Evolutionary conservation across 2,329 filamentous ascomycete genomes (phyloP).

Genomic region (Lojkania enalia): DNA sequence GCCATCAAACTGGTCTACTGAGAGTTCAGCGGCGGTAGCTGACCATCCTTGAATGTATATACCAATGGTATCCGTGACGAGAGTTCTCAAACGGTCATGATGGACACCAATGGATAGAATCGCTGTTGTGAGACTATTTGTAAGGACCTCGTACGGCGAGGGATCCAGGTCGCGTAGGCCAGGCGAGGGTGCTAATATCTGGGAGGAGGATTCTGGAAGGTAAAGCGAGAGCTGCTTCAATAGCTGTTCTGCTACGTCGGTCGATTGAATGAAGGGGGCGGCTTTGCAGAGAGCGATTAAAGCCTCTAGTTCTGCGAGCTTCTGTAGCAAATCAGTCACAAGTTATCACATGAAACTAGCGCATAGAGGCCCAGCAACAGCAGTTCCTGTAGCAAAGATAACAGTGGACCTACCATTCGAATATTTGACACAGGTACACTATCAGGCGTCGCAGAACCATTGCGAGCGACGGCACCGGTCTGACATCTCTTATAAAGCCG

Average conservation of each 20-base stretch:
- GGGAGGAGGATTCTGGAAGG: conserved; percentile 79
- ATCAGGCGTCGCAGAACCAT: conserved; percentile 14
- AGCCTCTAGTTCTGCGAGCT: conserved; percentile 87
- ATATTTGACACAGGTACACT: conserved; percentile 25
- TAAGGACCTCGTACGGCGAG: conserved; percentile 84
- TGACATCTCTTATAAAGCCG: conserved; percentile 48
- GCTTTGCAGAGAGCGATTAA: conserved; percentile 90
- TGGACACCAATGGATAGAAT: conserved; percentile 78
- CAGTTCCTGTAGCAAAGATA: background rate
- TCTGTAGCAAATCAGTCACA: conserved; percentile 56
- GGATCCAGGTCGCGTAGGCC: conserved; percentile 82
- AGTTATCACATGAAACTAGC: background rate
- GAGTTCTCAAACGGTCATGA: conserved; percentile 69
- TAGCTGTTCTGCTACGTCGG: conserved; percentile 75
- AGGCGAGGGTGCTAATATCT: conserved; percentile 77
- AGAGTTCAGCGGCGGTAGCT: conserved; percentile 60
- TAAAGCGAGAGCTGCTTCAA: conserved; percentile 81
- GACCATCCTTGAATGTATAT: conserved; percentile 74
- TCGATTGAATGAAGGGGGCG: conserved; percentile 71
- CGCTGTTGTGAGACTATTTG: conserved; percentile 76
- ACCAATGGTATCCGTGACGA: conserved; percentile 68
- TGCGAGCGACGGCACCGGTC: conserved; percentile 16
- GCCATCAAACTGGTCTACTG: conserved; percentile 58
- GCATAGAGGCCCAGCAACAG: background rate
- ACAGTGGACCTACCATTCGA: conserved; percentile 42